Evolutionary conservation across 192 early-diverging fungal genomes (phyloP), one percentile per base, ranked within the genome.

Genomic region (Entomortierella chlamydospora): DNA sequence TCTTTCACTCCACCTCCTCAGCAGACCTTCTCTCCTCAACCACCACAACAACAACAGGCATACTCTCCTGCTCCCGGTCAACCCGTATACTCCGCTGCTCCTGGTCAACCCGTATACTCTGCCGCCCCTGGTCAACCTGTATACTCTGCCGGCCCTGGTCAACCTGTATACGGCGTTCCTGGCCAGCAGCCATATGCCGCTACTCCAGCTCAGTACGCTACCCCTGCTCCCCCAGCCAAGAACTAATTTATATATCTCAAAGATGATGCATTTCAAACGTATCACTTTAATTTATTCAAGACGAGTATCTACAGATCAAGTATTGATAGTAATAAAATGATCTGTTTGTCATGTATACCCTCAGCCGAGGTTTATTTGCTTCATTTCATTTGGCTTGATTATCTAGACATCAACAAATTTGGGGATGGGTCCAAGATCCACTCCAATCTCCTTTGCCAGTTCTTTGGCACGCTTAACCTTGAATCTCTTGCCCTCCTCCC

Each of bases 401-500:
- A 15, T 26, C 52, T 57, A 67, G 29, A 43, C 42, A 22, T 47
- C 42, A 15, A 45, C 64, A 47, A 47, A 57, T 37, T 70, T 78
- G 15, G 74, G 67, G 22, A 78, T 78, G 17, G 74, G 74, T 12
- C 74, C 74, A 30, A 70, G 55, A 20, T 78, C 74, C 15, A 78
- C 67, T 1, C 67, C 74, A 37, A 78, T 72, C 53, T 72, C 65
- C 56, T 66, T 67, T 28, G 73, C 81, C 22, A 70, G 20, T 2
- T 47, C 64, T 30, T 72, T 68, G 4, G 64, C 60, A 22, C 53
- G 41, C 61, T 83, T 80, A 42, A 70, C 41, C 50, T 56, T 68
- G 43, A 56, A 61, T 52, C 70, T 82, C 22, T 64, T 63, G 50
- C 60, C 64, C 39, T 69, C 56, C 26, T 61, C 57, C 90, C 89